Evolutionary conservation across 1,284 basidiomycete genomes (phyloP).

Genomic region (Puccinia coronata): DNA sequence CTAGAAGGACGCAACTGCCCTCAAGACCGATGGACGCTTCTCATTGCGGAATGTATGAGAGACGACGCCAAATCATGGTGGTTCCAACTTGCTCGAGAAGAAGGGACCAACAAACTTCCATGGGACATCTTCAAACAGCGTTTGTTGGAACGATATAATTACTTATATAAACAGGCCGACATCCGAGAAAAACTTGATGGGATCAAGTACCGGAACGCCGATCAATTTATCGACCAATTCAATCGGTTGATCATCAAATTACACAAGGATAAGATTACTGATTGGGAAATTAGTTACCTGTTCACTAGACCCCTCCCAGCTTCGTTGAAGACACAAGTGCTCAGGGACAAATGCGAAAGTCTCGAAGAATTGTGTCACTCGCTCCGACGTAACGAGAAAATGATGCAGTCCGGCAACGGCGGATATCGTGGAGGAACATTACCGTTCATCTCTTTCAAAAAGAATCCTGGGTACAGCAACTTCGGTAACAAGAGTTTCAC

Average conservation of each 20-base stretch:
- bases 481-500: too few species aligned
- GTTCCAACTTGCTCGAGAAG: not conserved
- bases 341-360: not conserved
- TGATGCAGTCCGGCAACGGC: too few species aligned
- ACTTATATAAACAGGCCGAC: not conserved
- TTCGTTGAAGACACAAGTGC: not conserved
- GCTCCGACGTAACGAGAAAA: too few species aligned
- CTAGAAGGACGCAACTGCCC: not conserved
- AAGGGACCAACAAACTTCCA: not conserved
- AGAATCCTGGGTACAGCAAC: too few species aligned
- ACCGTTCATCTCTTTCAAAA: too few species aligned
- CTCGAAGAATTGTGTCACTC: not conserved
- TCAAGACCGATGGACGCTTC: not conserved
- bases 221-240: constrained; percentile 8
- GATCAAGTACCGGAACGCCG: not conserved
- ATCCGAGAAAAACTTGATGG: not conserved
- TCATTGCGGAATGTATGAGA: constrained; percentile 11
- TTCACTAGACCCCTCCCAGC: not conserved
- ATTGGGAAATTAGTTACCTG: not conserved
- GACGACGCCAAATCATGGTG: constrained; percentile 25
- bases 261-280: too few species aligned
- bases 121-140: not conserved
- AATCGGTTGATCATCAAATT: not conserved
- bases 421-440: too few species aligned
- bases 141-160: constrained; percentile 6